These are phyloP conservation scores for Trichophyton benhamiae DNA, from an alignment of 2,329 filamentous ascomycete genomes.

Conservation along the genomic window DNA sequence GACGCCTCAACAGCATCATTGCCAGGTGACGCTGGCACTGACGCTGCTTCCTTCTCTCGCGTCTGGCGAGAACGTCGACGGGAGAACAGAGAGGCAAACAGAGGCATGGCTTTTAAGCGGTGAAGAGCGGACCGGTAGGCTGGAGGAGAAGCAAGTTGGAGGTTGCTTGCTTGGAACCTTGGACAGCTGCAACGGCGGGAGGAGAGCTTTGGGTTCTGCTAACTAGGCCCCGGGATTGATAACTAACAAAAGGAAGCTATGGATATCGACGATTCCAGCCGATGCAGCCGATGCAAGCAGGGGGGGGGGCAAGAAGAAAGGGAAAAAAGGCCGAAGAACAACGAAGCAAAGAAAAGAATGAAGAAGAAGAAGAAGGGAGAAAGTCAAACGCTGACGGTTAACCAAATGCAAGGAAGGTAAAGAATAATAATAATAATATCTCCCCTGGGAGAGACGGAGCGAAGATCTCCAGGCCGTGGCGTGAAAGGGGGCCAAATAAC, in stretches of 20 bases:
- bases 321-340: neutral
- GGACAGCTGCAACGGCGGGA: neutral
- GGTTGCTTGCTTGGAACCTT: too few relatives aligned
- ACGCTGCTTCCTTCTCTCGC: neutral
- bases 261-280: neutral
- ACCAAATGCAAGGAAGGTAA: neutral
- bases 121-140: neutral
- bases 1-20: neutral
- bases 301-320: neutral
- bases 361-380: neutral
- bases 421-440: neutral
- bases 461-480: neutral
- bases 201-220: neutral
- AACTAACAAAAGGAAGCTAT: neutral
- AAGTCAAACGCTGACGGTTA: neutral
- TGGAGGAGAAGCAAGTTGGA: neutral
- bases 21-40: too few relatives aligned
- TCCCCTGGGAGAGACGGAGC: neutral
- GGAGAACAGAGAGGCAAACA: constrained; percentile 3
- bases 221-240: neutral
- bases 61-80: constrained; percentile 4
- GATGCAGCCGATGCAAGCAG: neutral
- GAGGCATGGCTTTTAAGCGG: neutral
- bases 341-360: neutral
- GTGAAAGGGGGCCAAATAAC: neutral